phyloP scores from a whole-genome alignment of 2,329 filamentous ascomycete species.

The Emergomyces pasteurianus region DNA sequence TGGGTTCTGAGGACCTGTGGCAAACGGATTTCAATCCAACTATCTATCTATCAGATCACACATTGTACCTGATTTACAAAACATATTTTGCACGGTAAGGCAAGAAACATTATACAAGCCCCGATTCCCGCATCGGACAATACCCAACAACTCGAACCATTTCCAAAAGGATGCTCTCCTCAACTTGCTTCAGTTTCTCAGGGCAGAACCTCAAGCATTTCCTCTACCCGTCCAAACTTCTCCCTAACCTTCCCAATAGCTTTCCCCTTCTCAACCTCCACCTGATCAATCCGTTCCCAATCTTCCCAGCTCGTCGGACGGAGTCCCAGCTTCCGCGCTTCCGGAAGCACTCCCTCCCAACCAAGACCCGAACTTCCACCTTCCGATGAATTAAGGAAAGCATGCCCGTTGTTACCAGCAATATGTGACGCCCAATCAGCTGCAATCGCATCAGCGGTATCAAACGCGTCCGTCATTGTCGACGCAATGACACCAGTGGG shows the following conservation, averaged over 20 bases:
- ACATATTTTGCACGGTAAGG: not conserved
- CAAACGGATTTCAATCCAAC: not conserved
- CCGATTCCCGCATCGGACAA: not conserved
- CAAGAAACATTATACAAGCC: not conserved
- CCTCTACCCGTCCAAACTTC: conserved; percentile 45
- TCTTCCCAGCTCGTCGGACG: conserved; percentile 67
- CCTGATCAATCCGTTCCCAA: conserved; percentile 75
- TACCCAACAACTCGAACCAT: not conserved
- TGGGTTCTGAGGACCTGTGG: too few relatives aligned
- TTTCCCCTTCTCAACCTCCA: conserved; percentile 57
- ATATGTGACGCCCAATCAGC: conserved; percentile 53
- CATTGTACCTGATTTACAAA: not conserved
- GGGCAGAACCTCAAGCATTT: conserved; percentile 43
- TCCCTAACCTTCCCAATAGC: conserved; percentile 65
- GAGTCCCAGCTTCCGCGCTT: conserved; percentile 45
- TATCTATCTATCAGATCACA: not conserved
- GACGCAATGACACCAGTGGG: conserved; percentile 92
- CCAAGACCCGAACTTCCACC: conserved; percentile 40
- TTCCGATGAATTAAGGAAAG: conserved; percentile 37
- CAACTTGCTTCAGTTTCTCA: not conserved
- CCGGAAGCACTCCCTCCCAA: conserved; percentile 63
- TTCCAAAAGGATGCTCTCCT: not conserved
- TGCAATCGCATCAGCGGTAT: conserved; percentile 70
- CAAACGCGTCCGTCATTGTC: conserved; percentile 91
- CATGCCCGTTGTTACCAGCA: conserved; percentile 13